Percentiles rank a stretch among this genome's conserved stretches.
phyloP scores from a whole-genome alignment of 148 eudicot genomes.

The Tetragonia tetragonoides region DNA sequence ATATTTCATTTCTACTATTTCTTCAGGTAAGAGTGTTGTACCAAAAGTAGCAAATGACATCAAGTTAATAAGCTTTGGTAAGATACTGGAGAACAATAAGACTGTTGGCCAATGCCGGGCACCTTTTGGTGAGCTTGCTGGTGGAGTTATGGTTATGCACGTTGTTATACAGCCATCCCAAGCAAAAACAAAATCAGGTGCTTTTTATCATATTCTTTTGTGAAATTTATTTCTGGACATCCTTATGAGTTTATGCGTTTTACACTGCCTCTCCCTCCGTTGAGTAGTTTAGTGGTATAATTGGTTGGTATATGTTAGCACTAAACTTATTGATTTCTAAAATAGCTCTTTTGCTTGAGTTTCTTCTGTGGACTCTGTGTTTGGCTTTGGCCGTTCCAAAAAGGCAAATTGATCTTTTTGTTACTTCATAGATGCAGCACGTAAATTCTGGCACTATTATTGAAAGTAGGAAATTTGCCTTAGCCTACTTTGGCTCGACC shows the following conservation, averaged over 20 bases:
- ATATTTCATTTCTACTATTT: conserved; percentile 8
- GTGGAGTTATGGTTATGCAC: conserved; percentile 83
- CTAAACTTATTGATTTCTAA: too few species aligned
- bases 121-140: conserved; percentile 86
- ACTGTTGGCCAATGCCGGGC: conserved; percentile 85
- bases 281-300: neutral
- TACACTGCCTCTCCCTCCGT: neutral
- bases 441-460: neutral
- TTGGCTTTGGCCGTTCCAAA: neutral
- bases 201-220: neutral
- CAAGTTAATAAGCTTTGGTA: conserved; percentile 83
- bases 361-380: neutral
- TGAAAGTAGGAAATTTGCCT: neutral
- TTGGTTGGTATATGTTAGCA: neutral
- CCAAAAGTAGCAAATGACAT: conserved; percentile 86
- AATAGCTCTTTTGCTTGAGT: neutral
- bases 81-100: conserved; percentile 86
- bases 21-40: conserved; percentile 62
- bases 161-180: conserved; percentile 90
- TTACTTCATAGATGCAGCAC: neutral
- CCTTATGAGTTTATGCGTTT: neutral
- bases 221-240: neutral
- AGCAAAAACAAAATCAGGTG: conserved; percentile 87
- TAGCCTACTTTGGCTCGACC: neutral
- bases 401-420: neutral